Evolutionary conservation across 768 basidiomycete species (phyloP).

Genomic region (Kwoniella bestiolae): DNA sequence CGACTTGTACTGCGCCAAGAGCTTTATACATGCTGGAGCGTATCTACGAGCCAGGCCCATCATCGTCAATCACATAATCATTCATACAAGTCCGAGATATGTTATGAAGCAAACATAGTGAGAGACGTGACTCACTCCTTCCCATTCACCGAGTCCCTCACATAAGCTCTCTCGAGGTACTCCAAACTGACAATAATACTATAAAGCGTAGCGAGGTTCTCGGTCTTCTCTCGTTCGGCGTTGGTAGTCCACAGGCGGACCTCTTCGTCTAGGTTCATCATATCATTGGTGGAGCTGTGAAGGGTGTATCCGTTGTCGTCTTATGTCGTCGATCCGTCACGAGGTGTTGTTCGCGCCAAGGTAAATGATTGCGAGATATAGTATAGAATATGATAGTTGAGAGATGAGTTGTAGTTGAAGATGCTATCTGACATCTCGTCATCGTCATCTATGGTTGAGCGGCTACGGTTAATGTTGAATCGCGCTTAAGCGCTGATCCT

Average conservation of each 20-base stretch:
- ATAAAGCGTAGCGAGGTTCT: conserved; percentile 84
- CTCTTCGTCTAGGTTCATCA: conserved; percentile 78
- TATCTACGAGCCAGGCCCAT: conserved; percentile 67
- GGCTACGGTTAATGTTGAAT: too few relatives aligned
- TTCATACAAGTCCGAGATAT: too few relatives aligned
- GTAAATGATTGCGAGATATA: too few relatives aligned
- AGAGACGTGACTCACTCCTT: conserved; percentile 79
- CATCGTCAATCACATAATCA: too few relatives aligned
- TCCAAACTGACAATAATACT: conserved; percentile 89
- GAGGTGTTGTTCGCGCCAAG: too few relatives aligned
- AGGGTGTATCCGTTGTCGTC: background rate
- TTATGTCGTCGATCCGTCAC: too few relatives aligned
- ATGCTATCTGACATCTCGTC: too few relatives aligned
- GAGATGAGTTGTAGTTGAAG: too few relatives aligned
- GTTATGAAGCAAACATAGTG: background rate
- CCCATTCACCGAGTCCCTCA: conserved; percentile 86
- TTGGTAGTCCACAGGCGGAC: conserved; percentile 85
- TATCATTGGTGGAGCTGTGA: background rate
- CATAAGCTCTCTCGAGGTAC: conserved; percentile 93
- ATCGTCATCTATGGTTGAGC: too few relatives aligned
- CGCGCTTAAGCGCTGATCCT: too few relatives aligned
- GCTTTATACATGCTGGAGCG: conserved; percentile 88
- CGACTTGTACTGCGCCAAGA: conserved; percentile 97
- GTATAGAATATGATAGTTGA: too few relatives aligned
- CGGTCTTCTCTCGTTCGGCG: conserved; percentile 84